These are phyloP conservation scores for Ascochyta clinopodiicola DNA, from an alignment of 2,329 filamentous ascomycete genomes.

Conservation along the genomic window DNA sequence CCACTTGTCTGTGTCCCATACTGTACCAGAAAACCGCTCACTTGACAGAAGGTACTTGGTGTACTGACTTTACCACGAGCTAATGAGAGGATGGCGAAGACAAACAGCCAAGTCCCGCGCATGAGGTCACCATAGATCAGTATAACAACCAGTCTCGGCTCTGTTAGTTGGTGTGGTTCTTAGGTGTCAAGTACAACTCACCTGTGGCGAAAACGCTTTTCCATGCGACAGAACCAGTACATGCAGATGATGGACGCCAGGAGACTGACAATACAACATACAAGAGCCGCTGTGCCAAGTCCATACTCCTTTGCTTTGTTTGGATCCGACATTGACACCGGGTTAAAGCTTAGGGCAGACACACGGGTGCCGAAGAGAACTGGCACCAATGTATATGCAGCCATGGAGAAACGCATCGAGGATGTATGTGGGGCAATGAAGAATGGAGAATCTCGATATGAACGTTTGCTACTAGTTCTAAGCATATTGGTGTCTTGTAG, in stretches of 20 bases:
- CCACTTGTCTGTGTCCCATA: conserved; percentile 71
- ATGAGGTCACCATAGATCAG: conserved; percentile 75
- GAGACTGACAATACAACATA: conserved; percentile 2
- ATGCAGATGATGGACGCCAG: conserved; percentile 37
- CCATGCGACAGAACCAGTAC: conserved; percentile 78
- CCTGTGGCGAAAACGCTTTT: conserved; percentile 76
- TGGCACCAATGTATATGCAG: background rate
- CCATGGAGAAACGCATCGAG: background rate
- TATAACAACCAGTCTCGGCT: conserved; percentile 72
- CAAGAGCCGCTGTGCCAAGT: background rate
- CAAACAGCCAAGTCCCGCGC: conserved; percentile 71
- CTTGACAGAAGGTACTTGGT: conserved; percentile 67
- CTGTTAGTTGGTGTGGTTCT: background rate
- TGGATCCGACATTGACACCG: conserved; percentile 1
- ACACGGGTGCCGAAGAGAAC: background rate
- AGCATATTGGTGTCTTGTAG: conserved; percentile 1
- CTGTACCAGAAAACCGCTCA: conserved; percentile 71
- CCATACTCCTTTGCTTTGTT: conserved; percentile 11
- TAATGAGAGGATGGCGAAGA: conserved; percentile 68
- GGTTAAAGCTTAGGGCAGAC: conserved; percentile 1
- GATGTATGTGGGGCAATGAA: background rate
- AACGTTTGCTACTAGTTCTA: background rate
- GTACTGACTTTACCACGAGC: conserved; percentile 58
- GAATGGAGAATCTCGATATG: background rate
- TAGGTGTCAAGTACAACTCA: conserved; percentile 47